Evolutionary conservation across 2,329 filamentous ascomycete species (phyloP).

Genomic region (Orbilia javanica): DNA sequence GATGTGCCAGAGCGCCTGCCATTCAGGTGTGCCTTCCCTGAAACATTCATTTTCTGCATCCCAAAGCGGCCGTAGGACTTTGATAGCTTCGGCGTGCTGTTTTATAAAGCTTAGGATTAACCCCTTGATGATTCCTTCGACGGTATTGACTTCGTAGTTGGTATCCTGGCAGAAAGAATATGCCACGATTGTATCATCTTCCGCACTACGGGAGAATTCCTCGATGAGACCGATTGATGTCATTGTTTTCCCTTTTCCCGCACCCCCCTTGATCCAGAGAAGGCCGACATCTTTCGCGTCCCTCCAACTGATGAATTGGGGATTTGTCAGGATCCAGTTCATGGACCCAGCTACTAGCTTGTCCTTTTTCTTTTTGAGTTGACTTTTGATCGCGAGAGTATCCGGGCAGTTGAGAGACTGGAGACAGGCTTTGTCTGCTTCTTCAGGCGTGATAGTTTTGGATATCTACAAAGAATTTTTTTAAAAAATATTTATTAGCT

Average conservation of each 20-base stretch:
- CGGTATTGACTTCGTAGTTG: constrained; percentile 1
- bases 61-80: not conserved
- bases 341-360: constrained; percentile 53
- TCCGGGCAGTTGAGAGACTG: constrained; percentile 57
- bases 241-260: constrained; percentile 67
- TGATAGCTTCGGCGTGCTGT: not conserved
- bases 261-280: constrained; percentile 65
- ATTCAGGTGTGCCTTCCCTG: not conserved
- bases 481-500: not conserved
- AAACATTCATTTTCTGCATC: not conserved
- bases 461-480: no score
- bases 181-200: not conserved
- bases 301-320: constrained; percentile 61
- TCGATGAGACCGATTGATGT: constrained; percentile 64
- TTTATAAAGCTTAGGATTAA: constrained; percentile 13
- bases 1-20: not conserved
- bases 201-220: not conserved
- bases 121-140: constrained; percentile 21
- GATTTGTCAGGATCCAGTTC: constrained; percentile 62
- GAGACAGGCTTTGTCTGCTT: constrained; percentile 42
- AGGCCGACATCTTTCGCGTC: constrained; percentile 61
- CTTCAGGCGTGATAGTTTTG: not conserved
- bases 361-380: constrained; percentile 53
- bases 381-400: constrained; percentile 56
- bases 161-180: not conserved